Conservation (phyloP, 202 grass and related monocot genomes). For the Alloteropsis angusta region DNA sequence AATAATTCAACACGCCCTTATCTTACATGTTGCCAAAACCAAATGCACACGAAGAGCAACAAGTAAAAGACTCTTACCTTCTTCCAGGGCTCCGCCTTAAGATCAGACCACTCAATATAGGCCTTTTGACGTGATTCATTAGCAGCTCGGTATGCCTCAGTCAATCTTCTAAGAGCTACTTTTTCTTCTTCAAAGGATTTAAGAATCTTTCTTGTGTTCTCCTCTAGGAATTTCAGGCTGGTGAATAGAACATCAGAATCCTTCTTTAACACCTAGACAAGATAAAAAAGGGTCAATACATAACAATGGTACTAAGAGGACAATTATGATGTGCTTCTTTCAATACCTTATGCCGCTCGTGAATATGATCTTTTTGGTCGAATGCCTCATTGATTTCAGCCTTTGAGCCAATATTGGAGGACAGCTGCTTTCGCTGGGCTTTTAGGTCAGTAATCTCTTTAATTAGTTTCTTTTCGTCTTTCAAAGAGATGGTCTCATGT, state of each 20-base stretch:
- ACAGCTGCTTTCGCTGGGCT: conserved; percentile 57
- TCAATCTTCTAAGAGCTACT: conserved; percentile 30
- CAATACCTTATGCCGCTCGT: conserved; percentile 65
- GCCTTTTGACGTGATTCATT: conserved; percentile 71
- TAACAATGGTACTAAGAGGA: conserved; percentile 9
- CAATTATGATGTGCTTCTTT: not conserved
- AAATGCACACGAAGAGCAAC: not conserved
- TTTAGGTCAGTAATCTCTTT: conserved; percentile 90
- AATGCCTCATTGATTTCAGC: conserved; percentile 77
- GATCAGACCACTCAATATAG: conserved; percentile 47
- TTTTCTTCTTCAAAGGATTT: conserved; percentile 54
- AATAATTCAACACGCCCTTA: not conserved
- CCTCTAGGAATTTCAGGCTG: conserved; percentile 54
- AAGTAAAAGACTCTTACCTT: conserved; percentile 54
- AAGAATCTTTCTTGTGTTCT: conserved; percentile 43
- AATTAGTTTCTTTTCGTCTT: conserved; percentile 67
- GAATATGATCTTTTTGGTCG: conserved; percentile 63
- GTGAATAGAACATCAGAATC: conserved; percentile 66
- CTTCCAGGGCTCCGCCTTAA: conserved; percentile 44
- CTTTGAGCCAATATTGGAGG: conserved; percentile 57
- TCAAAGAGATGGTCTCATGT: conserved; percentile 77
- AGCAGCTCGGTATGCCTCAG: conserved; percentile 50
- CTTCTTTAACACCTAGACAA: conserved; percentile 62
- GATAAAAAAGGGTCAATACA: not conserved
- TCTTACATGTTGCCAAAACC: conserved; percentile 1